Evolutionary conservation across 495 filamentous ascomycete species (phyloP).

Genomic region (Aspergillus haitiensis): DNA sequence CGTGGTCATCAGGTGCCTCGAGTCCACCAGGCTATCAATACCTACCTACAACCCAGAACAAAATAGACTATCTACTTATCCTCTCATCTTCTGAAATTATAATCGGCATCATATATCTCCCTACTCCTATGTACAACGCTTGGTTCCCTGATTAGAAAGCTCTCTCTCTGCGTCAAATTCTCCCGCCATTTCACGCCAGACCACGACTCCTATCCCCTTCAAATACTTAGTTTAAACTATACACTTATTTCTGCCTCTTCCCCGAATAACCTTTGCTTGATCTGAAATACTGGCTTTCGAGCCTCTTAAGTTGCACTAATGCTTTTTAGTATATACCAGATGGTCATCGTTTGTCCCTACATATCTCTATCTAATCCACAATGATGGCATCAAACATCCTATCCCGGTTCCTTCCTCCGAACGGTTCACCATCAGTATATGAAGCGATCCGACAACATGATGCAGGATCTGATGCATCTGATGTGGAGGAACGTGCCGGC

Average conservation of each 20-base stretch:
- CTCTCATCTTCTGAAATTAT: too few species aligned
- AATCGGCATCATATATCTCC: neutral
- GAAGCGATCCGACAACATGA: slow-evolving; percentile 66
- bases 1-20: slow-evolving; percentile 16
- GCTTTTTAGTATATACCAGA: slow-evolving; percentile 15
- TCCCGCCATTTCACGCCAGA: too few species aligned
- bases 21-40: too few species aligned
- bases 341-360: slow-evolving; percentile 16
- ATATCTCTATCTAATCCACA: slow-evolving; percentile 22
- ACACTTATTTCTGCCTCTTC: neutral
- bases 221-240: neutral
- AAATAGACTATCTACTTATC: neutral
- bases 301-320: slow-evolving; percentile 26
- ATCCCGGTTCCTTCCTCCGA: slow-evolving; percentile 67
- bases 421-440: slow-evolving; percentile 68
- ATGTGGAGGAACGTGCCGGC: slow-evolving; percentile 68
- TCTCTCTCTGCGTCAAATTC: too few species aligned
- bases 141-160: too few species aligned
- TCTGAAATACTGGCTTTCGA: slow-evolving; percentile 9
- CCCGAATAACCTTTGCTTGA: slow-evolving; percentile 25
- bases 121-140: neutral
- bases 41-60: neutral
- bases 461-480: slow-evolving; percentile 55
- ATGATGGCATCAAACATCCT: slow-evolving; percentile 80
- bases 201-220: too few species aligned